Evolutionary conservation across 345 rosid species (phyloP).

Genomic region (Mallotus nudiflorus): DNA sequence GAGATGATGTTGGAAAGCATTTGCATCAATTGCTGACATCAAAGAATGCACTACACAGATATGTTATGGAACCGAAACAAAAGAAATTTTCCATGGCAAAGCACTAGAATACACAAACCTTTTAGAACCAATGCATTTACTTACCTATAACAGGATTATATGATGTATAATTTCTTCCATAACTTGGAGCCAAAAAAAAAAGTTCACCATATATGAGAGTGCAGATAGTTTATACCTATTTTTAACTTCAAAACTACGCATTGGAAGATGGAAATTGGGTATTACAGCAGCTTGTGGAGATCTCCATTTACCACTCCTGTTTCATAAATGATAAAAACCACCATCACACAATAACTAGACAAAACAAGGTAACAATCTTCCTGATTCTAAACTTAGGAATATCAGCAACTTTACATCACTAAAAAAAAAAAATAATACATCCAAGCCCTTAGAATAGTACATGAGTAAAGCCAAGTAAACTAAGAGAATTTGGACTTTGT

Average conservation of each 20-base stretch:
- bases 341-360: neutral
- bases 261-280: slow-evolving; percentile 70
- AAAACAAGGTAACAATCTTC: neutral
- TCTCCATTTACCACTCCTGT: slow-evolving; percentile 47
- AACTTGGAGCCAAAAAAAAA: no score
- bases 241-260: slow-evolving; percentile 74
- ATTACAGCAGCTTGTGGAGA: slow-evolving; percentile 65
- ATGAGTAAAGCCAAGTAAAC: no score
- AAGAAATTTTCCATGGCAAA: neutral
- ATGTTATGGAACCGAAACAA: neutral
- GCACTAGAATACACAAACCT: neutral
- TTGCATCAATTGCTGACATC: neutral
- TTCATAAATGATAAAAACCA: neutral
- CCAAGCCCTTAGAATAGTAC: no score
- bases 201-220: neutral
- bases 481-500: no score
- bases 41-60: neutral
- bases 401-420: neutral
- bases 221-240: slow-evolving; percentile 42
- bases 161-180: no score
- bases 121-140: neutral
- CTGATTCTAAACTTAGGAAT: neutral
- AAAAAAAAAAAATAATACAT: no score
- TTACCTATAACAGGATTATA: no score
- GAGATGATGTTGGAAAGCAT: neutral